Conservation (phyloP, 352 stramenopile species). For the Globisporangium sylvaticum region DNA sequence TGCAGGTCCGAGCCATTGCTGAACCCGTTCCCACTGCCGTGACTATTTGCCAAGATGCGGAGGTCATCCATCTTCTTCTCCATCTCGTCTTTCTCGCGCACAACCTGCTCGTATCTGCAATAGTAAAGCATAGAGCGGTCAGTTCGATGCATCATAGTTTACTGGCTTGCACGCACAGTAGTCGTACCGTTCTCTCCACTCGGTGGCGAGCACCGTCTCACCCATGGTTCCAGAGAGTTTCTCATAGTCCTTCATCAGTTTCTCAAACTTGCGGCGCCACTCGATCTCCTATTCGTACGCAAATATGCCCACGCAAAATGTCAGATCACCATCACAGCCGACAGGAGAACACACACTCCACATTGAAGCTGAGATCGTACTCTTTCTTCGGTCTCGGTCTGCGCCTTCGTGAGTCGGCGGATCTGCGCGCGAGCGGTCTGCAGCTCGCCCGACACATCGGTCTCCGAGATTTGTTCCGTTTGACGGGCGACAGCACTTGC, state of each 20-base stretch:
- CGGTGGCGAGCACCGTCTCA: constrained; percentile 76
- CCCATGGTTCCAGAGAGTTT: constrained; percentile 85
- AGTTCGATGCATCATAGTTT: background rate
- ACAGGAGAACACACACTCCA: background rate
- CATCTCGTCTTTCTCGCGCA: constrained; percentile 71
- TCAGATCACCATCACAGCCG: background rate
- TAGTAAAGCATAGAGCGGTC: background rate
- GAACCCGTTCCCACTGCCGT: constrained; percentile 22
- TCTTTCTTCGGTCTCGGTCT: constrained; percentile 71
- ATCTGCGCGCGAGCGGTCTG: constrained; percentile 72
- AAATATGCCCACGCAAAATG: background rate
- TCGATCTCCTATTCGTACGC: constrained; percentile 46
- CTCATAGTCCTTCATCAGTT: constrained; percentile 81
- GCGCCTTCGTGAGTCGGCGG: constrained; percentile 67
- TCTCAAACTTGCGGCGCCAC: constrained; percentile 84
- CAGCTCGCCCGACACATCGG: constrained; percentile 63
- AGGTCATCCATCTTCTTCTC: constrained; percentile 74
- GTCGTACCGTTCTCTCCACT: constrained; percentile 72
- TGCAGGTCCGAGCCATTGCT: constrained; percentile 48
- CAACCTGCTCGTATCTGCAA: constrained; percentile 65
- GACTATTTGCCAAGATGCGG: constrained; percentile 33
- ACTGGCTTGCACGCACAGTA: background rate
- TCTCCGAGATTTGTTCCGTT: constrained; percentile 75
- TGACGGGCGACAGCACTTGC: constrained; percentile 70
- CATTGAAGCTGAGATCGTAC: constrained; percentile 20